Evolutionary conservation across 2,329 filamentous ascomycete genomes (phyloP).

Genomic region (Metarhizium guizhouense): DNA sequence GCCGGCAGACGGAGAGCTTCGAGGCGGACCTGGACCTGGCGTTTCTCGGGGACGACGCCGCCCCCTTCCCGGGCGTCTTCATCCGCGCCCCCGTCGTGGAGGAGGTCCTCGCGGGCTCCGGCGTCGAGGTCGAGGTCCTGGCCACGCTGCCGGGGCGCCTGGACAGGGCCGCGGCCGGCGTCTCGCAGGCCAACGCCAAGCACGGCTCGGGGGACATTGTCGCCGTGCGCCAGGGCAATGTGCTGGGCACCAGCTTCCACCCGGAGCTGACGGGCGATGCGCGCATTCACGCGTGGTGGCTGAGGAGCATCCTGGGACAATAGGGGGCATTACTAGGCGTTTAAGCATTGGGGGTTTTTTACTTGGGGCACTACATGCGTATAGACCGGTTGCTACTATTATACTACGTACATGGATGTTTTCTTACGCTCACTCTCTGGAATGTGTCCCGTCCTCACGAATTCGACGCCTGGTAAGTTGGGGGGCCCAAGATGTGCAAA

Average conservation of each 20-base stretch:
- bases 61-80: constrained; percentile 70
- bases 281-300: constrained; percentile 90
- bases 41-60: constrained; percentile 44
- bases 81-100: constrained; percentile 93
- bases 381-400: no score
- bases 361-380: no score
- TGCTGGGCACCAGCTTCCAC: constrained; percentile 92
- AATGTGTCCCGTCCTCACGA: no score
- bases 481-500: constrained; percentile 13
- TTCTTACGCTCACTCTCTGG: no score
- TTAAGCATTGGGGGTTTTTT: no score
- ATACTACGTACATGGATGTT: no score
- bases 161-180: constrained; percentile 26
- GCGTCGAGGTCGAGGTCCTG: constrained; percentile 37
- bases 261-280: constrained; percentile 84
- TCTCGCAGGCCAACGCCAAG: constrained; percentile 27
- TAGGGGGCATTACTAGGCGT: constrained; percentile 7
- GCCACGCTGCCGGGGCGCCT: constrained; percentile 37
- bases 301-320: constrained; percentile 47
- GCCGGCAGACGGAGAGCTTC: constrained; percentile 87
- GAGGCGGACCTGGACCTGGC: constrained; percentile 64
- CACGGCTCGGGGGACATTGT: constrained; percentile 65
- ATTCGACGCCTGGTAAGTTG: background rate
- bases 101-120: constrained; percentile 49
- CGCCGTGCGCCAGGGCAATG: constrained; percentile 81